A percentile compares a stretch with the other conserved stretches of the same genome.
phyloP scores from a whole-genome alignment of 768 basidiomycete species.

The Ramaria sp. region DNA sequence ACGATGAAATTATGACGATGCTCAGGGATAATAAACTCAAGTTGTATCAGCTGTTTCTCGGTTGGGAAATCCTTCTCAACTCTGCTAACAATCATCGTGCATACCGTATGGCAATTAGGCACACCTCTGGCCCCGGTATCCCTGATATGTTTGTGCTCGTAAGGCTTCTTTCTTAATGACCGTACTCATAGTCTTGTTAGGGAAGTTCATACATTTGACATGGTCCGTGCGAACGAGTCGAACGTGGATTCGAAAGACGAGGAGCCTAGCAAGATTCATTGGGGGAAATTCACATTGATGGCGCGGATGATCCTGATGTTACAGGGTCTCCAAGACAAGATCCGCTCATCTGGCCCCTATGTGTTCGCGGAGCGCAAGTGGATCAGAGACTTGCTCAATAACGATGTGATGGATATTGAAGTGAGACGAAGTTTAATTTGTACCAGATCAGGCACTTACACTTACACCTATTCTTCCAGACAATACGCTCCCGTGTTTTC shows the following conservation, averaged over 20 bases:
- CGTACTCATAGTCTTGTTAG: slow-evolving; percentile 27
- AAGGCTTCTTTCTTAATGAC: background rate
- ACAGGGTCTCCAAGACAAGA: slow-evolving; percentile 67
- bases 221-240: slow-evolving; percentile 79
- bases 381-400: slow-evolving; percentile 40
- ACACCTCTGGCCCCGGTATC: slow-evolving; percentile 78
- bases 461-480: background rate
- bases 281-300: slow-evolving; percentile 94
- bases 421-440: slow-evolving; percentile 26
- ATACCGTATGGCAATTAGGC: slow-evolving; percentile 83
- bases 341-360: slow-evolving; percentile 46
- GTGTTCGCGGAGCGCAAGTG: slow-evolving; percentile 45
- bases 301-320: slow-evolving; percentile 76
- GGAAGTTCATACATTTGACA: slow-evolving; percentile 85
- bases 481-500: slow-evolving; percentile 2
- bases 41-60: slow-evolving; percentile 65
- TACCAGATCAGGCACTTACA: background rate
- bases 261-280: slow-evolving; percentile 71
- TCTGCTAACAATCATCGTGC: slow-evolving; percentile 74
- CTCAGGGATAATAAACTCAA: slow-evolving; percentile 60
- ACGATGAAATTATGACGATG: slow-evolving; percentile 65
- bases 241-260: slow-evolving; percentile 62
- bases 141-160: slow-evolving; percentile 43
- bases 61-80: slow-evolving; percentile 78
- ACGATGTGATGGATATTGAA: slow-evolving; percentile 59